phyloP scores from a whole-genome alignment of 164 flowering plant genomes.

The Stephania japonica region DNA sequence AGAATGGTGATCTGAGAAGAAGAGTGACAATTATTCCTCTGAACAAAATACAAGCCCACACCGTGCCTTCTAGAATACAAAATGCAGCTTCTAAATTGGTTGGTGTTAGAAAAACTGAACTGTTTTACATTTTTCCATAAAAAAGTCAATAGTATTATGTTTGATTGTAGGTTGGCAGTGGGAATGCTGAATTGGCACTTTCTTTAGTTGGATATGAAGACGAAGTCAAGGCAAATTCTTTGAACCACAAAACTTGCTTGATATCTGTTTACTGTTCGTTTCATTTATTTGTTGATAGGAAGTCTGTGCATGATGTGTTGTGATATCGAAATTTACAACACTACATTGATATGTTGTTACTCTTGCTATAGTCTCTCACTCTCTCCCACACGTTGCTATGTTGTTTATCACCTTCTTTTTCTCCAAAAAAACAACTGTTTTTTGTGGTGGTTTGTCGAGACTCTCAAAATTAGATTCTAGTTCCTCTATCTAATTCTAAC shows the following conservation, averaged over 20 bases:
- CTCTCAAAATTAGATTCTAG: too few species aligned
- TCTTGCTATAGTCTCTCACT: too few species aligned
- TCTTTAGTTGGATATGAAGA: constrained; percentile 85
- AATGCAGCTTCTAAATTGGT: constrained; percentile 74
- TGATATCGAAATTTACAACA: neutral
- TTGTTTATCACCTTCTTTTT: too few species aligned
- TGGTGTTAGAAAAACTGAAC: constrained; percentile 18
- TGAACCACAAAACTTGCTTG: neutral
- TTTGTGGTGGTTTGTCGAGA: too few species aligned
- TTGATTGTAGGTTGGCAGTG: constrained; percentile 73
- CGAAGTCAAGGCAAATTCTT: constrained; percentile 57
- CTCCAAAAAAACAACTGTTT: too few species aligned
- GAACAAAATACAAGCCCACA: constrained; percentile 69
- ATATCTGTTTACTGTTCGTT: neutral
- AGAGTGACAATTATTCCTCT: constrained; percentile 93
- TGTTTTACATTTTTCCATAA: neutral
- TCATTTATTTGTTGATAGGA: neutral
- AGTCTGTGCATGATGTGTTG: neutral
- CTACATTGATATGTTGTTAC: too few species aligned
- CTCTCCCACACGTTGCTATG: too few species aligned
- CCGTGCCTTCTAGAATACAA: constrained; percentile 53
- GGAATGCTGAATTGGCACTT: constrained; percentile 85
- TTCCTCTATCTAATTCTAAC: too few species aligned
- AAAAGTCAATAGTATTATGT: constrained; percentile 2
- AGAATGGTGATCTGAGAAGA: constrained; percentile 75